Percentiles rank a stretch among this genome's conserved stretches.
These are phyloP conservation scores for Escallonia herrerae DNA, from an alignment of 129 eudicot species.

Conservation along the genomic window DNA sequence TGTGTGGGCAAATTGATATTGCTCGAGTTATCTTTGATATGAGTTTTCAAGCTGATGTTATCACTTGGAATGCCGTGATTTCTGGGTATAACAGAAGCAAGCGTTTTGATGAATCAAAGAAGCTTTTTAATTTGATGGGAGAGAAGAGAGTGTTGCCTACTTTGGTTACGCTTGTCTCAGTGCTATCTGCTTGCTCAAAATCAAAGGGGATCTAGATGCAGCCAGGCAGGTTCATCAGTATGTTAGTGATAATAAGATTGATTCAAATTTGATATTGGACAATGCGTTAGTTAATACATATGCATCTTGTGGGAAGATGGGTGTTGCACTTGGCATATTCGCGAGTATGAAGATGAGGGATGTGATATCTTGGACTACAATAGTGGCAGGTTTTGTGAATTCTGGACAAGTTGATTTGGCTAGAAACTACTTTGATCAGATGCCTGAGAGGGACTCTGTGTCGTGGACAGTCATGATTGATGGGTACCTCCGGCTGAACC, in stretches of 20 bases:
- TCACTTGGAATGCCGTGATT: constrained; percentile 47
- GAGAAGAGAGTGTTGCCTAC: constrained; percentile 26
- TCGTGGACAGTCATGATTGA: constrained; percentile 51
- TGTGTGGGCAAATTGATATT: constrained; percentile 21
- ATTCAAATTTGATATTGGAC: constrained; percentile 27
- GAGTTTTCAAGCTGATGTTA: constrained; percentile 22
- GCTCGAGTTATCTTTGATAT: constrained; percentile 37
- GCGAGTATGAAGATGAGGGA: constrained; percentile 32
- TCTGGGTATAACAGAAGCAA: constrained; percentile 39
- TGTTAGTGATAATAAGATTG: constrained; percentile 14
- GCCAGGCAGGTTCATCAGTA: constrained; percentile 24
- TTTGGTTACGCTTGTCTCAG: constrained; percentile 38
- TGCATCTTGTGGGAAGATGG: constrained; percentile 37
- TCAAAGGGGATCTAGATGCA: constrained; percentile 34
- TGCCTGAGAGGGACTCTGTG: constrained; percentile 43
- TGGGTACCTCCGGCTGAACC: constrained; percentile 34
- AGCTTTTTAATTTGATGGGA: constrained; percentile 37
- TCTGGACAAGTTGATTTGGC: constrained; percentile 35
- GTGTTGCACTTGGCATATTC: constrained; percentile 27
- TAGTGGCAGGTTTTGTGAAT: constrained; percentile 36
- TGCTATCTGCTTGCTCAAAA: constrained; percentile 41
- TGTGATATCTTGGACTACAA: constrained; percentile 38
- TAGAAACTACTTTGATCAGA: constrained; percentile 36
- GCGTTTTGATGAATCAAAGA: constrained; percentile 25
- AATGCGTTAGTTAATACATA: constrained; percentile 41